phyloP scores from a whole-genome alignment of 208 protist species.

The Crithidia sp. region DNA sequence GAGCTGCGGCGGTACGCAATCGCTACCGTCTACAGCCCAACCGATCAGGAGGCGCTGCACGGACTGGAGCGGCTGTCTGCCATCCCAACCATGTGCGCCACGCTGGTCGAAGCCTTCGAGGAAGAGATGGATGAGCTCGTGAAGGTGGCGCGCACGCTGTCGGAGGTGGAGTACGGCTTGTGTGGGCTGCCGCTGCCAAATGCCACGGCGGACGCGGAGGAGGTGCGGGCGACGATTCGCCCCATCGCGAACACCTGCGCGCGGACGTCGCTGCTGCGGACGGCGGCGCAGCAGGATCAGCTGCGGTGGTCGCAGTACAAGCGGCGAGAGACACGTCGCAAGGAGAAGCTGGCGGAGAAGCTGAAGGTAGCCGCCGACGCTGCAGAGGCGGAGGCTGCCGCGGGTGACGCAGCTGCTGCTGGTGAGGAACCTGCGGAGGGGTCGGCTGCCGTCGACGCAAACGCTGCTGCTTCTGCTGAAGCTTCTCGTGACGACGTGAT shows the following conservation, averaged over 20 bases:
- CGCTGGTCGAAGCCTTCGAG: slow-evolving; percentile 68
- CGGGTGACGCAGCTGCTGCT: background rate
- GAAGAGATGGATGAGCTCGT: slow-evolving; percentile 69
- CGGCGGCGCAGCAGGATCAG: slow-evolving; percentile 40
- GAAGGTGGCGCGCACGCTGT: slow-evolving; percentile 37
- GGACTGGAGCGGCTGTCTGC: slow-evolving; percentile 25
- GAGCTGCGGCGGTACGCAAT: slow-evolving; percentile 25
- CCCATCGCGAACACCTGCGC: slow-evolving; percentile 38
- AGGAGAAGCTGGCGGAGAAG: slow-evolving; percentile 7
- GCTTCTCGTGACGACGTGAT: background rate
- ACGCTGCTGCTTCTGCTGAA: background rate
- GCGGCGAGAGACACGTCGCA: slow-evolving; percentile 22
- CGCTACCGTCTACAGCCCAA: slow-evolving; percentile 53
- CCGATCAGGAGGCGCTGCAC: slow-evolving; percentile 42
- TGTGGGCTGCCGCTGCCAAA: slow-evolving; percentile 48
- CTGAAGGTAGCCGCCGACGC: background rate
- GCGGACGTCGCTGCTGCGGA: slow-evolving; percentile 36
- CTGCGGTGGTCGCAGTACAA: slow-evolving; percentile 47
- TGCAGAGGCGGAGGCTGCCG: background rate
- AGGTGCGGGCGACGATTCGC: slow-evolving; percentile 19
- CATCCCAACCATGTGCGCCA: slow-evolving; percentile 49
- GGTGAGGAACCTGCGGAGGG: background rate
- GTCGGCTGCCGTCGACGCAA: background rate
- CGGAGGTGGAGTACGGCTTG: slow-evolving; percentile 59
- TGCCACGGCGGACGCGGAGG: slow-evolving; percentile 18